phyloP scores from a whole-genome alignment of 257 asterid species.

The Fraxinus cuspidata region DNA sequence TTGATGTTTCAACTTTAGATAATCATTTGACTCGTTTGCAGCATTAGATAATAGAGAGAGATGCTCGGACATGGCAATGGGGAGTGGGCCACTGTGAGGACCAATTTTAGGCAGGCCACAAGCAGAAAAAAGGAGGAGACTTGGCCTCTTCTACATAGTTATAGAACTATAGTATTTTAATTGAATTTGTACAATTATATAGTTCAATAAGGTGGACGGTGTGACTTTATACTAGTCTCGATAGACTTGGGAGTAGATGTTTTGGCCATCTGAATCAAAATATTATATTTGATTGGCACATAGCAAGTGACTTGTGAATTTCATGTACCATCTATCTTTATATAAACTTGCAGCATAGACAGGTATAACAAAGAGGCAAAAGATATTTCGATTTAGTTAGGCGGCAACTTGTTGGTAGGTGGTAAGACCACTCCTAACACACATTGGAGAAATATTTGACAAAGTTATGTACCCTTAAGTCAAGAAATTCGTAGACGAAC shows the following conservation, averaged over 20 bases:
- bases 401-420: not conserved
- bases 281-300: not conserved
- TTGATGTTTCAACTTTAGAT: not conserved
- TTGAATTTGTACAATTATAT: not conserved
- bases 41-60: not conserved
- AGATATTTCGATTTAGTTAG: not conserved
- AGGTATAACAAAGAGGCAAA: not conserved
- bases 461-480: not conserved
- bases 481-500: not conserved
- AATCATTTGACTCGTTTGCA: not conserved
- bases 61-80: not conserved
- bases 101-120: constrained; percentile 30
- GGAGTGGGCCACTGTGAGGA: constrained; percentile 46
- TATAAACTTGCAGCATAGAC: not conserved
- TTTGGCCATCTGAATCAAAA: constrained; percentile 14
- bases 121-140: constrained; percentile 27
- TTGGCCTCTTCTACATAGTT: constrained; percentile 42
- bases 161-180: constrained; percentile 6
- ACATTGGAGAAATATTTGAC: not conserved
- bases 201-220: not conserved
- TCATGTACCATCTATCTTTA: not conserved
- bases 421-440: not conserved
- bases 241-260: constrained; percentile 20
- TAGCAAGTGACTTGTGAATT: not conserved
- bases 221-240: not conserved